Conservation (phyloP, 768 basidiomycete genomes). For the Lentinula sp. region DNA sequence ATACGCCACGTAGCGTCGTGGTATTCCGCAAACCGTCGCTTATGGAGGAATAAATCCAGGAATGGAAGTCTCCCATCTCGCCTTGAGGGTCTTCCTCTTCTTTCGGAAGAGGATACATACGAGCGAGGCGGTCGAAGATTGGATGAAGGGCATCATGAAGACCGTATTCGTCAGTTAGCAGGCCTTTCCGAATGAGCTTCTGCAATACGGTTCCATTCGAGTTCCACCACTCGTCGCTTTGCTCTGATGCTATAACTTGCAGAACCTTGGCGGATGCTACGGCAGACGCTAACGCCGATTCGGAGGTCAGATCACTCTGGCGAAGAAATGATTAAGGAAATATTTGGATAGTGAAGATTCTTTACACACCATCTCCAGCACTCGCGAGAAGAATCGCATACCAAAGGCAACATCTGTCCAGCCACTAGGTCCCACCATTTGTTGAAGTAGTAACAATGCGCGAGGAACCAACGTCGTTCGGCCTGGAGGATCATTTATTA, state of each 20-base stretch:
- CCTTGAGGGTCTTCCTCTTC: slow-evolving; percentile 71
- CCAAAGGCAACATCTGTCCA: slow-evolving; percentile 93
- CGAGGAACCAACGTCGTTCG: slow-evolving; percentile 49
- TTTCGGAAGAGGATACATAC: slow-evolving; percentile 69
- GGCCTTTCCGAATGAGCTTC: slow-evolving; percentile 82
- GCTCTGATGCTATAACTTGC: slow-evolving; percentile 77
- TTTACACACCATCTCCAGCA: slow-evolving; percentile 67
- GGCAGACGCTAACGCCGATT: slow-evolving; percentile 60
- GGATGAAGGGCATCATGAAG: slow-evolving; percentile 81
- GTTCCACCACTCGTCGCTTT: slow-evolving; percentile 77
- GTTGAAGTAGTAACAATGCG: slow-evolving; percentile 61
- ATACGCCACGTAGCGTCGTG: slow-evolving; percentile 66
- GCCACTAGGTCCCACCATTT: slow-evolving; percentile 75
- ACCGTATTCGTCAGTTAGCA: slow-evolving; percentile 70
- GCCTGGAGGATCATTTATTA: slow-evolving; percentile 48
- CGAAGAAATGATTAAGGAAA: neutral
- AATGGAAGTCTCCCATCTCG: slow-evolving; percentile 74
- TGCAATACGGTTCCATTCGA: slow-evolving; percentile 68
- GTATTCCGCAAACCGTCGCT: slow-evolving; percentile 75
- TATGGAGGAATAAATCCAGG: slow-evolving; percentile 68
- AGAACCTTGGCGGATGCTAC: slow-evolving; percentile 84
- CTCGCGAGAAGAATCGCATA: slow-evolving; percentile 80
- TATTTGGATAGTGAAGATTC: slow-evolving; percentile 3
- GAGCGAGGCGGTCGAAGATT: slow-evolving; percentile 76
- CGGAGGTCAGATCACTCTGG: slow-evolving; percentile 69